phyloP scores from a whole-genome alignment of 768 basidiomycete genomes.

The Coprinopsis cinerea region DNA sequence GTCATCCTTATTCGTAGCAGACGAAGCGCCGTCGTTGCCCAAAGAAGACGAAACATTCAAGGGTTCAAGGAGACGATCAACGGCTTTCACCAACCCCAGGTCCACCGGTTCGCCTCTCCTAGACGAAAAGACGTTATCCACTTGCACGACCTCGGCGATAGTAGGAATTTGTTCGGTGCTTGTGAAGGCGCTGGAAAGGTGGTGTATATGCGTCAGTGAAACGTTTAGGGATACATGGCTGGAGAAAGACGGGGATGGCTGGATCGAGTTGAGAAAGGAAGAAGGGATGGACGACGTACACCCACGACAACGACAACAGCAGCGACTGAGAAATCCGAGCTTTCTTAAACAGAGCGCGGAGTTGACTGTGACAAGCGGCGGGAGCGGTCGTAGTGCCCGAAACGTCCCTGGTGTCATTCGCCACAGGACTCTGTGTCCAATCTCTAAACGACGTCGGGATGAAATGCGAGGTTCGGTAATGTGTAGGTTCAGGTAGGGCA shows the following conservation, averaged over 20 bases:
- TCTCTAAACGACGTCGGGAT: not conserved
- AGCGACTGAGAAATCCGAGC: constrained; percentile 49
- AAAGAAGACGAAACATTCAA: not conserved
- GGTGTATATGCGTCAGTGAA: not conserved
- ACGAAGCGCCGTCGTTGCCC: not conserved
- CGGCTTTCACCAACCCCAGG: not conserved
- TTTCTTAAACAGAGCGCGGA: constrained; percentile 37
- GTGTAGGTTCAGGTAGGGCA: constrained; percentile 45
- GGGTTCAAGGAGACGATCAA: not conserved
- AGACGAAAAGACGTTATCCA: not conserved
- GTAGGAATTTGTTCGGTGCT: not conserved
- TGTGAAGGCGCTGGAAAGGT: not conserved
- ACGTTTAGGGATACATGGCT: not conserved
- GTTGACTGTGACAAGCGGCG: too few relatives aligned
- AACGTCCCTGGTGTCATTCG: constrained; percentile 13
- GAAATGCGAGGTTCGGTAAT: constrained; percentile 1
- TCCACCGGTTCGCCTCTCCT: not conserved
- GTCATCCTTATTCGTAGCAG: too few relatives aligned
- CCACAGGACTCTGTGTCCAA: not conserved
- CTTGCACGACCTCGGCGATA: not conserved
- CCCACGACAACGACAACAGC: constrained; percentile 60
- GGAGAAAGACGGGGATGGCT: not conserved
- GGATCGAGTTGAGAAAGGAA: too few relatives aligned
- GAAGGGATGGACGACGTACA: constrained; percentile 30
- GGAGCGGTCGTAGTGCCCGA: too few relatives aligned